A percentile compares a stretch with the other conserved stretches of the same genome.
phyloP scores from a whole-genome alignment of 2,329 filamentous ascomycete species.

The Sporothrix variecibatus region DNA sequence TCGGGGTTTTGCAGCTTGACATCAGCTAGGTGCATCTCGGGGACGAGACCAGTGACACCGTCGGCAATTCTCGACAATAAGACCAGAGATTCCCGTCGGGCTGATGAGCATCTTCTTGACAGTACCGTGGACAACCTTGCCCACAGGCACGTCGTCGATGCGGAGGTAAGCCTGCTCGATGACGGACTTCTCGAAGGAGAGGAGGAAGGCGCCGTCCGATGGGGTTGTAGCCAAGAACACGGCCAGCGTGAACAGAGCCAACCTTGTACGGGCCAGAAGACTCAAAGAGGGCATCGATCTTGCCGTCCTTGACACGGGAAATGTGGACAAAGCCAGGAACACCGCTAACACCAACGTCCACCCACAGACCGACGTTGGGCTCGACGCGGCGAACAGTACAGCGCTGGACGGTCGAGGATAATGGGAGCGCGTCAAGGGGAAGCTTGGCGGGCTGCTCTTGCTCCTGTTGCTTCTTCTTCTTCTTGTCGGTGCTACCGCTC shows the following conservation, averaged over 20 bases:
- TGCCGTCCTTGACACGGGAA: slow-evolving; percentile 85
- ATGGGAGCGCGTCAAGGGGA: slow-evolving; percentile 62
- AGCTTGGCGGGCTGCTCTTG: slow-evolving; percentile 28
- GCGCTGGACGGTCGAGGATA: slow-evolving; percentile 75
- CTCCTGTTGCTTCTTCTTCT: slow-evolving; percentile 30
- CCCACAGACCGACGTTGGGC: slow-evolving; percentile 76
- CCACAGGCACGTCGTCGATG: slow-evolving; percentile 85
- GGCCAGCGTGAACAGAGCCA: slow-evolving; percentile 75
- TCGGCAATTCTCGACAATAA: slow-evolving; percentile 83
- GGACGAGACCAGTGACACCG: slow-evolving; percentile 84
- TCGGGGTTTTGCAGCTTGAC: slow-evolving; percentile 87
- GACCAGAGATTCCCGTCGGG: slow-evolving; percentile 73
- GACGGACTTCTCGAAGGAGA: slow-evolving; percentile 80
- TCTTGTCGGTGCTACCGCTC: background rate
- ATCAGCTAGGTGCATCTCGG: slow-evolving; percentile 86
- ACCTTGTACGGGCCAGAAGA: slow-evolving; percentile 75
- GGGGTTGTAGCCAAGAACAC: slow-evolving; percentile 83
- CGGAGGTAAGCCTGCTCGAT: slow-evolving; percentile 87
- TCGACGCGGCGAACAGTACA: slow-evolving; percentile 81
- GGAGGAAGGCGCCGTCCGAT: slow-evolving; percentile 83
- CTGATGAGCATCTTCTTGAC: slow-evolving; percentile 84
- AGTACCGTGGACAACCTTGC: slow-evolving; percentile 76
- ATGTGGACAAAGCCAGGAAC: slow-evolving; percentile 92
- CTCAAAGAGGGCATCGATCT: slow-evolving; percentile 79
- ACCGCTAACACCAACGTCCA: slow-evolving; percentile 67